Conservation (phyloP, 2,329 filamentous ascomycete species). For the Fusarium clavum region DNA sequence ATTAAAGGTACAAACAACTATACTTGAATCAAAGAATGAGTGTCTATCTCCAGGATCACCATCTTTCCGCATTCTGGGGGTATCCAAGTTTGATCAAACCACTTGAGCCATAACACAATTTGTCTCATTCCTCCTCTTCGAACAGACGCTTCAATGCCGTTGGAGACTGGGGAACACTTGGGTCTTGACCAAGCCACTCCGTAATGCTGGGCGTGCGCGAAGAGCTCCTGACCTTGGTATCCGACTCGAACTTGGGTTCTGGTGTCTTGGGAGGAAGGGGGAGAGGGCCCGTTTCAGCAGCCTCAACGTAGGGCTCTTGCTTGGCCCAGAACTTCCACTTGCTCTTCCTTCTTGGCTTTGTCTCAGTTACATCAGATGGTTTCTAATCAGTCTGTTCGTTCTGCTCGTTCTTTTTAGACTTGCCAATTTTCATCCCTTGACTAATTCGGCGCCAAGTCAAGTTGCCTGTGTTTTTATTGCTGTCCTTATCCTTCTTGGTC, state of each 20-base stretch:
- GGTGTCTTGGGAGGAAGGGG: not conserved
- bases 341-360: constrained; percentile 8
- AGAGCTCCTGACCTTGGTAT: not conserved
- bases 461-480: not conserved
- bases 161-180: not conserved
- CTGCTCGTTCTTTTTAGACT: constrained; percentile 7
- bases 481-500: constrained; percentile 5
- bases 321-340: constrained; percentile 33
- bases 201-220: not conserved
- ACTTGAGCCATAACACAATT: not conserved
- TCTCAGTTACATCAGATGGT: not conserved
- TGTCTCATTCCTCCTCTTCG: not conserved
- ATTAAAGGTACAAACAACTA: not conserved
- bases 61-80: not conserved
- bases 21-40: not conserved
- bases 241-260: not conserved
- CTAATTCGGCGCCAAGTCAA: constrained; percentile 17
- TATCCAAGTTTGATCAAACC: not conserved
- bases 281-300: not conserved
- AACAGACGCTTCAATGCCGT: constrained; percentile 13
- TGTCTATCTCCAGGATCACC: not conserved
- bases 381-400: not conserved
- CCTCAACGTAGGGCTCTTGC: not conserved
- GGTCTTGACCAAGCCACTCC: constrained; percentile 3
- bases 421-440: constrained; percentile 14